Evolutionary conservation across 257 asterid genomes (phyloP), one percentile per base, ranked within the genome.

Genomic region (Solanum paucissectum): DNA sequence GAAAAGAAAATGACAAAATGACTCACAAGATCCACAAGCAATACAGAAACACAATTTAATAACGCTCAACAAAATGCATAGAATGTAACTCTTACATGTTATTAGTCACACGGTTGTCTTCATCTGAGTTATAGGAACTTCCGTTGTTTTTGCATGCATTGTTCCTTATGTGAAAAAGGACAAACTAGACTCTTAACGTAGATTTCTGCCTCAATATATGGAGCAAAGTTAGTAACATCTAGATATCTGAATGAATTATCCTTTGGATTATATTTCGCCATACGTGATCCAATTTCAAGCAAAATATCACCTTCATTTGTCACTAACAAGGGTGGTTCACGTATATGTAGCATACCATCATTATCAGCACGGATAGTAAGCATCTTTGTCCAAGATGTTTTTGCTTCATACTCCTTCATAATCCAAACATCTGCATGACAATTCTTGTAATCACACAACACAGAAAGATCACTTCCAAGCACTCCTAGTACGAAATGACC

Each of bases 111-210:
- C 8, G 16, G 27, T 36, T 73, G 16, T 18, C 16, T 36, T 73
- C 27, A 73, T 34, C 46, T 34, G 29, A 73, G 29, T 36, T 4
- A 33, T 36, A 18, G 12, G 44, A 16, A 33, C 81, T 23, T 34
- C 27, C 38, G 81, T 73, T 34, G 25, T 20, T 33, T 20, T 73
- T 34, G 81, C 46, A 34, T 73, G 4, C 27, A 0, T 34, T 40
- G 16, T 1, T 7, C 16, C 1, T 34, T 34, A 0, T 8, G 46
- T 34, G 12, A 20, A 34, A 34, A 73, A 2, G 81, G 81, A 34
- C 81, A 34, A 73, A 94, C 64, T 55, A 93, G 90, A 84, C 94
- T 94, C 86, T 91, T 94, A 38, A 89, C 60, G 34, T 90, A 93
- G 76, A 87, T 37, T 20, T 12, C 62, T 20, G 81, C 90, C 62